Evolutionary conservation across 2,329 filamentous ascomycete species (phyloP).

Genomic region (Monosporascus sp.): DNA sequence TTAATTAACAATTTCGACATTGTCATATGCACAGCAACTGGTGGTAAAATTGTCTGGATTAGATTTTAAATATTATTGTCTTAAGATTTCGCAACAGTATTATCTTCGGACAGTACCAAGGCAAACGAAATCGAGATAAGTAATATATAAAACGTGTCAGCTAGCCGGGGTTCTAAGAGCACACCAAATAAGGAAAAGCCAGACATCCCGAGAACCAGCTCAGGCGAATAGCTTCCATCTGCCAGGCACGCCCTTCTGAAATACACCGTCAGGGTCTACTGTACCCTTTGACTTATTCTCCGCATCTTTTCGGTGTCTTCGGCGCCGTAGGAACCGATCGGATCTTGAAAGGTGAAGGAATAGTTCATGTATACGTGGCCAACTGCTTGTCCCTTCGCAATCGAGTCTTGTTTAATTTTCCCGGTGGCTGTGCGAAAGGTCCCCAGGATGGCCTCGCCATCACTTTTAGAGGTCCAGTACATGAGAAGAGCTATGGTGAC

Average conservation of each 20-base stretch:
- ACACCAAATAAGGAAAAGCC: no score
- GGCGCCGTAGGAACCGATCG: conserved; percentile 10
- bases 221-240: conserved; percentile 12
- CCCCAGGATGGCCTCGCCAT: conserved; percentile 7
- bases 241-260: conserved; percentile 16
- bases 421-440: conserved; percentile 1
- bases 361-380: conserved; percentile 15
- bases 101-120: no score
- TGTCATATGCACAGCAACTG: no score
- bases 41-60: no score
- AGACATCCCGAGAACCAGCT: not conserved
- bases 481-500: conserved; percentile 6
- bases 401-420: conserved; percentile 2
- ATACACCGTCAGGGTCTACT: conserved; percentile 21
- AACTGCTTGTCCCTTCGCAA: not conserved
- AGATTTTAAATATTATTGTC: no score
- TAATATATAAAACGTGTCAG: no score
- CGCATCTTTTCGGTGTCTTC: conserved; percentile 9
- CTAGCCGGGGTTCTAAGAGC: no score
- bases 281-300: conserved; percentile 14
- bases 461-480: conserved; percentile 6
- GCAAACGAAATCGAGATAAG: no score
- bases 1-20: no score
- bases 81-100: no score
- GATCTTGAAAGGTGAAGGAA: conserved; percentile 10